A percentile compares a stretch with the other conserved stretches of the same genome.
These are phyloP conservation scores for Testicularia cyperi DNA, from an alignment of 1,284 basidiomycete species.

Conservation along the genomic window DNA sequence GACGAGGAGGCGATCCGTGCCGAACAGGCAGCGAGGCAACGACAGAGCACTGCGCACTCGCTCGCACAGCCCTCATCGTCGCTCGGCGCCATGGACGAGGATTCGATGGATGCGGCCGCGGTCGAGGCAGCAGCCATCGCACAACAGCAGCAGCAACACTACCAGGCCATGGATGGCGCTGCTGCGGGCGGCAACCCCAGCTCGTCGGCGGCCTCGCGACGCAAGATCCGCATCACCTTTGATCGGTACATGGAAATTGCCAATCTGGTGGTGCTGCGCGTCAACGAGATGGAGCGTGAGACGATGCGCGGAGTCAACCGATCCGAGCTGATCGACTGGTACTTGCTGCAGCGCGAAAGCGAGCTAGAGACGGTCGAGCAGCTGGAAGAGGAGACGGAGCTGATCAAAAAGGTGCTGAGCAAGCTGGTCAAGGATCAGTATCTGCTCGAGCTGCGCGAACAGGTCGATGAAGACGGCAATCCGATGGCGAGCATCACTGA, in stretches of 20 bases:
- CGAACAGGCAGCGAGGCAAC: constrained; percentile 59
- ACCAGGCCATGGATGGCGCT: too few species aligned
- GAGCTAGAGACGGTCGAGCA: constrained; percentile 82
- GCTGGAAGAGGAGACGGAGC: constrained; percentile 85
- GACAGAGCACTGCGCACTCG: background rate
- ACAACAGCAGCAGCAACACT: too few species aligned
- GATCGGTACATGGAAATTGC: constrained; percentile 91
- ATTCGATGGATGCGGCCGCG: constrained; percentile 67
- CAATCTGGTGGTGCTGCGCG: constrained; percentile 80
- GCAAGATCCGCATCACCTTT: constrained; percentile 85
- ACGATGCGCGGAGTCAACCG: constrained; percentile 74
- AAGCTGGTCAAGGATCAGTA: constrained; percentile 78
- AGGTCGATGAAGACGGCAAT: constrained; percentile 33
- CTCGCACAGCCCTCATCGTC: constrained; percentile 25
- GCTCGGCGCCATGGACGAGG: constrained; percentile 30
- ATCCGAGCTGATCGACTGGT: constrained; percentile 88
- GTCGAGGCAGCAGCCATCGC: constrained; percentile 59
- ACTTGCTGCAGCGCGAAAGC: constrained; percentile 78
- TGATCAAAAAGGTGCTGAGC: constrained; percentile 83
- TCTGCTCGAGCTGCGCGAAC: constrained; percentile 52
- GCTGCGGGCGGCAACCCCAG: background rate
- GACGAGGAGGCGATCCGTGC: constrained; percentile 66
- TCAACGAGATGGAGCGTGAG: constrained; percentile 75
- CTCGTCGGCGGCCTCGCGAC: constrained; percentile 13
- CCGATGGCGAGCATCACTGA: constrained; percentile 18